Evolutionary conservation across 2,329 filamentous ascomycete genomes (phyloP).

Genomic region (Venturia nashicola): DNA sequence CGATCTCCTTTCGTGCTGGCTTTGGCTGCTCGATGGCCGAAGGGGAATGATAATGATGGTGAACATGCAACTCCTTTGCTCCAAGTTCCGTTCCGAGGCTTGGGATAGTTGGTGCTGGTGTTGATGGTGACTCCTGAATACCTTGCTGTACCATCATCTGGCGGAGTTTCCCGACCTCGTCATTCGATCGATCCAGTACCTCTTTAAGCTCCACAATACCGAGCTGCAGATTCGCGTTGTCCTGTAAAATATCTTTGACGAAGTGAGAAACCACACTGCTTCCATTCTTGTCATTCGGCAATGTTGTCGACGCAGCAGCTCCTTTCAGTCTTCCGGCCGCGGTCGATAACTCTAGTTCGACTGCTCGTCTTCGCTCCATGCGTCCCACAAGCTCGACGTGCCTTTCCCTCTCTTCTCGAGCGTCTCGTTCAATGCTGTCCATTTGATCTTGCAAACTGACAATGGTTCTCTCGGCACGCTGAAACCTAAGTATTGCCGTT

Average conservation of each 20-base stretch:
- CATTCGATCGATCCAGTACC: slow-evolving; percentile 81
- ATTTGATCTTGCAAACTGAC: slow-evolving; percentile 73
- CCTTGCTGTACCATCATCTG: slow-evolving; percentile 73
- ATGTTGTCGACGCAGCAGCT: slow-evolving; percentile 45
- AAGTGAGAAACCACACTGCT: slow-evolving; percentile 83
- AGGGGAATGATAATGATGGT: slow-evolving; percentile 80
- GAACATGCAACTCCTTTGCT: slow-evolving; percentile 64
- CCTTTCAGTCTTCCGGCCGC: slow-evolving; percentile 73
- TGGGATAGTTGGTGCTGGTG: slow-evolving; percentile 27
- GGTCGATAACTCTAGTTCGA: slow-evolving; percentile 70
- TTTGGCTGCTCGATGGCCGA: not conserved
- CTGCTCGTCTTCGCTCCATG: slow-evolving; percentile 70
- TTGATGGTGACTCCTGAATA: slow-evolving; percentile 28
- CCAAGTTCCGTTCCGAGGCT: slow-evolving; percentile 60
- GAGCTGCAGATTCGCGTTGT: slow-evolving; percentile 87
- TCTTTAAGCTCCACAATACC: slow-evolving; percentile 85
- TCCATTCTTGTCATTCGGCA: slow-evolving; percentile 35
- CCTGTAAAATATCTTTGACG: slow-evolving; percentile 86
- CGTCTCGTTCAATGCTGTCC: slow-evolving; percentile 76
- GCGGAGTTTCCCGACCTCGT: slow-evolving; percentile 78
- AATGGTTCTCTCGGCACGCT: slow-evolving; percentile 69
- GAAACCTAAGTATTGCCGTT: slow-evolving; percentile 71
- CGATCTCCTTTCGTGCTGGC: slow-evolving; percentile 19
- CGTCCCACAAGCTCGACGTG: slow-evolving; percentile 69
- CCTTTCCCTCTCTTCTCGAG: slow-evolving; percentile 64